phyloP scores from a whole-genome alignment of 225 moss, liverwort and hornwort species.

The Straminergon stramineum region DNA sequence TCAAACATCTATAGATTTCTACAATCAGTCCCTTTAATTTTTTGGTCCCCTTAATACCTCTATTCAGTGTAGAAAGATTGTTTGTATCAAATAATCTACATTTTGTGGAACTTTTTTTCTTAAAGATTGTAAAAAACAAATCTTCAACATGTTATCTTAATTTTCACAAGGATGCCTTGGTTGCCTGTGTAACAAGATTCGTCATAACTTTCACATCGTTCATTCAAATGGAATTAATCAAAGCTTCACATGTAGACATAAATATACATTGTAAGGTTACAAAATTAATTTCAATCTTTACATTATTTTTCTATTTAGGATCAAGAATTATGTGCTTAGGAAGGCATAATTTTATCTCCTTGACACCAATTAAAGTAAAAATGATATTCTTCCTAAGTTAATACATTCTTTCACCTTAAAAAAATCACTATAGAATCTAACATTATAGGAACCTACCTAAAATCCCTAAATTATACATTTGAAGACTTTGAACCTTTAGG shows the following conservation, averaged over 20 bases:
- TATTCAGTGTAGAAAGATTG: neutral
- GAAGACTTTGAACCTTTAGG: neutral
- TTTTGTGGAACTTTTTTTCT: neutral
- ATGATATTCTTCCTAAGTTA: fast-evolving
- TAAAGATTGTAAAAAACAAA: neutral
- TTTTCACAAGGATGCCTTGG: neutral
- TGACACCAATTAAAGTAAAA: neutral
- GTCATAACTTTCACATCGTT: neutral
- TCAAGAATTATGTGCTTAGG: neutral
- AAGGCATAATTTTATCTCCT: neutral
- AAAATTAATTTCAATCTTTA: neutral
- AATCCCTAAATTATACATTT: no score
- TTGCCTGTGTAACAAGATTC: neutral
- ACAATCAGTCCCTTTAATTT: no score
- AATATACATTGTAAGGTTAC: neutral
- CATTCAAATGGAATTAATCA: neutral
- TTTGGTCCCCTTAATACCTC: no score
- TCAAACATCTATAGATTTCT: no score
- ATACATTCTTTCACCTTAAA: neutral
- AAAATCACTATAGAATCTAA: neutral
- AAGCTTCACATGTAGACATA: neutral
- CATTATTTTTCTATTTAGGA: fast-evolving
- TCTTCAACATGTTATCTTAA: neutral
- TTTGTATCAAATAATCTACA: neutral
- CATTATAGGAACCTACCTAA: neutral